Percentiles rank a stretch among this genome's conserved stretches.
phyloP scores from a whole-genome alignment of 176 grass and related monocot species.

The Lolium multiflorum region DNA sequence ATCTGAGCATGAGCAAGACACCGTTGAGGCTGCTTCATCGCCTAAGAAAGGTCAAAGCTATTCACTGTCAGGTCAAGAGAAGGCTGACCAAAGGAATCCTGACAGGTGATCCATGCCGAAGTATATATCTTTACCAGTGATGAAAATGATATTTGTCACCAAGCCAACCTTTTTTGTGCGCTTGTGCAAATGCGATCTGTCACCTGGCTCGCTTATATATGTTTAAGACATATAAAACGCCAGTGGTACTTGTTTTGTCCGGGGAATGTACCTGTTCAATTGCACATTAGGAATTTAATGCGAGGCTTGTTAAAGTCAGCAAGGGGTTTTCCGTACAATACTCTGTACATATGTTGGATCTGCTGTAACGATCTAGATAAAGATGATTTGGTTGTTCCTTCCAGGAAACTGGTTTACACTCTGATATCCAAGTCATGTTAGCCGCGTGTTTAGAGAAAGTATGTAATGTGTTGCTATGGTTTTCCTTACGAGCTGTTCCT shows the following conservation, averaged over 20 bases:
- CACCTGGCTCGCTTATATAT: slow-evolving; percentile 18
- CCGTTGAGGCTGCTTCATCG: slow-evolving; percentile 49
- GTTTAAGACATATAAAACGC: slow-evolving; percentile 35
- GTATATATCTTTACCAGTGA: background rate
- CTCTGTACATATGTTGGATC: slow-evolving; percentile 35
- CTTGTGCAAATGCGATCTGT: slow-evolving; percentile 56
- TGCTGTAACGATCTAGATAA: background rate
- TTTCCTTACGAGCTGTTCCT: too few species aligned
- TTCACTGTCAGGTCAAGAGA: slow-evolving; percentile 48
- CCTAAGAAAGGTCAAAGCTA: slow-evolving; percentile 47
- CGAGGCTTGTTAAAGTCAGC: slow-evolving; percentile 33
- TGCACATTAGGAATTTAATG: background rate
- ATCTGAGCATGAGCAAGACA: slow-evolving; percentile 66
- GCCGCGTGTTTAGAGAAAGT: too few species aligned
- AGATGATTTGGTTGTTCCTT: too few species aligned
- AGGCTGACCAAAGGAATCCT: slow-evolving; percentile 60
- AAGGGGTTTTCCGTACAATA: background rate
- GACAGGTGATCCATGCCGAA: slow-evolving; percentile 44
- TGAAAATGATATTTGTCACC: slow-evolving; percentile 44
- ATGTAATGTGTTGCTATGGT: too few species aligned
- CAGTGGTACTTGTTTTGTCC: background rate
- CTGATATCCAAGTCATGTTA: background rate
- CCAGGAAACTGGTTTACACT: too few species aligned
- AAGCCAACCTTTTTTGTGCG: slow-evolving; percentile 66
- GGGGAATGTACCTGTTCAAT: slow-evolving; percentile 11